Evolutionary conservation across 768 basidiomycete species (phyloP), one percentile per base, ranked within the genome.

Genomic region (Tylopilus rubrobrunneus): DNA sequence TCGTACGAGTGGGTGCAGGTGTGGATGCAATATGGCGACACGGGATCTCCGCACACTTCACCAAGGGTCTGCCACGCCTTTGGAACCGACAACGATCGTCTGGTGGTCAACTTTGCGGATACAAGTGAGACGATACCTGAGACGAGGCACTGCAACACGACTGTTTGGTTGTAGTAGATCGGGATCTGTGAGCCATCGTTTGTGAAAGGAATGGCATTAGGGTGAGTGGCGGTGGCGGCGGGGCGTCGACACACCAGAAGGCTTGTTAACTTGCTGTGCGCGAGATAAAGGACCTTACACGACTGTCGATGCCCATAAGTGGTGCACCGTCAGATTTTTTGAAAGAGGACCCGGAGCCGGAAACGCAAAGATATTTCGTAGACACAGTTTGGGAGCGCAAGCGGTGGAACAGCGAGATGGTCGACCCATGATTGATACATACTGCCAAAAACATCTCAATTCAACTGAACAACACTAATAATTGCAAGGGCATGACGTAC

Each of bases 111-210:
- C 91, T 64, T 94, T 92, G 51, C 96, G 89, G 60, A 98, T 89
- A 94, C 85, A 10, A 95, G 96, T 54, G 90, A 92, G 62, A 96
- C 89, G 41, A 94, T 89, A 28, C 94, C 96, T 3, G 96, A 96
- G 1, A 89, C 89, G 59, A 96, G 76, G 64, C 94, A 98, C 67
- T 98, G 96, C 34, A 98, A 71, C 29, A 98, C 92, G 45, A 98
- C 89, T 1, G 92, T 94, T 69, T 95, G 90, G 66, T 98, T 98
- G 78, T 98, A 98, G 71, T 94, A 92, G 53, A 98, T 86, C 17
- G 93, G 87, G 45, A 92, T 92, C 63, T 88, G 88, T 4, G 86
- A 85, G 1, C 89, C 87, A 59, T 89, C 88, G 68, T 85, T 86
- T 40, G 85, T 85, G 71, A 90, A 89, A 6, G 89, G 76, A 47